Evolutionary conservation across 805 yeast species (phyloP).

Genomic region (Saturnispora hagleri): DNA sequence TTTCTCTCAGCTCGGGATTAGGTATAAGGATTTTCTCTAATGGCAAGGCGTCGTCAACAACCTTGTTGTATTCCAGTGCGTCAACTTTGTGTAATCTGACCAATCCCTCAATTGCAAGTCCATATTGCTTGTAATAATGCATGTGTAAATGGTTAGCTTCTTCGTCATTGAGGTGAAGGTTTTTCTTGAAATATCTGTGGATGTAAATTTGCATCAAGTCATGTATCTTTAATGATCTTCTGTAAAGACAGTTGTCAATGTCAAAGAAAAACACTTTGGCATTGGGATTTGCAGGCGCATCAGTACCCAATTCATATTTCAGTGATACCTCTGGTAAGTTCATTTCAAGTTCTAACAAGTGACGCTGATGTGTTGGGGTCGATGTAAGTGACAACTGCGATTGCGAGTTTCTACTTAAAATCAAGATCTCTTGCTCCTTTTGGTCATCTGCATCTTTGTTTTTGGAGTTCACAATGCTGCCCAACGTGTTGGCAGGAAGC

Average conservation of each 20-base stretch:
- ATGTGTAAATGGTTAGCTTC: conserved; percentile 67
- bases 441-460: conserved; percentile 10
- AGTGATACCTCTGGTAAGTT: conserved; percentile 21
- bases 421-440: conserved; percentile 14
- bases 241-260: conserved; percentile 86
- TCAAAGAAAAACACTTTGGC: conserved; percentile 65
- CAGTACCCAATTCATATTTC: conserved; percentile 24
- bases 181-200: conserved; percentile 66
- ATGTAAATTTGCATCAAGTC: conserved; percentile 84
- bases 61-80: conserved; percentile 78
- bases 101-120: conserved; percentile 88
- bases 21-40: conserved; percentile 69
- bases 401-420: conserved; percentile 13
- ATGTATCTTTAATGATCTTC: conserved; percentile 64
- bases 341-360: not conserved
- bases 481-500: not conserved
- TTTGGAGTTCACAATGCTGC: not conserved
- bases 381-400: conserved; percentile 10
- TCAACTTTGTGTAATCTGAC: conserved; percentile 62
- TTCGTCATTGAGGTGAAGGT: conserved; percentile 51
- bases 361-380: not conserved
- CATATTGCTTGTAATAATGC: conserved; percentile 76
- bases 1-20: conserved; percentile 41
- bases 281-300: conserved; percentile 17
- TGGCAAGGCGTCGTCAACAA: conserved; percentile 90